These are phyloP conservation scores for Grigorovia humatica DNA, from an alignment of 805 yeast genomes.

Conservation along the genomic window DNA sequence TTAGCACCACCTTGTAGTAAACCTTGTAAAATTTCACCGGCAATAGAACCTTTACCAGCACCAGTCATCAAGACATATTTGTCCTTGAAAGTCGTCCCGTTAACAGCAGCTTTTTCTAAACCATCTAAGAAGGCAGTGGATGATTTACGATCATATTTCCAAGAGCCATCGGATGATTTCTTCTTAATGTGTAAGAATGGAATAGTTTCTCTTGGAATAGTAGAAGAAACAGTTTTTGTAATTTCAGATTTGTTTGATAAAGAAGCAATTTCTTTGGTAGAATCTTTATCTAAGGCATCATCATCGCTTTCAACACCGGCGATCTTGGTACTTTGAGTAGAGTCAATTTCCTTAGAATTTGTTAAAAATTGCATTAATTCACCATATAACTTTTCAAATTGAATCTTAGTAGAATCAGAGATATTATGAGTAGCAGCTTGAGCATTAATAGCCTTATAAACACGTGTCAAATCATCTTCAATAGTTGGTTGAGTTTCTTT, in stretches of 20 bases:
- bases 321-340: slow-evolving; percentile 49
- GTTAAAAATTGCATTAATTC: slow-evolving; percentile 62
- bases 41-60: slow-evolving; percentile 98
- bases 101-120: slow-evolving; percentile 86
- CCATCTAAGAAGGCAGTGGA: slow-evolving; percentile 79
- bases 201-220: slow-evolving; percentile 71
- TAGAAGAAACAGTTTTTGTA: slow-evolving; percentile 61
- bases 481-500: slow-evolving; percentile 58
- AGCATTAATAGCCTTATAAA: slow-evolving; percentile 70
- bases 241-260: slow-evolving; percentile 62
- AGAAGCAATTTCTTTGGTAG: slow-evolving; percentile 78
- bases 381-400: slow-evolving; percentile 61
- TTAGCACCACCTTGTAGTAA: slow-evolving; percentile 95
- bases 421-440: slow-evolving; percentile 42
- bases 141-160: slow-evolving; percentile 75
- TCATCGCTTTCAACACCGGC: slow-evolving; percentile 43
- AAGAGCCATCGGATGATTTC: slow-evolving; percentile 58
- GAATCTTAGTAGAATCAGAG: slow-evolving; percentile 54
- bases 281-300: slow-evolving; percentile 40
- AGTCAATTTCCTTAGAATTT: slow-evolving; percentile 59
- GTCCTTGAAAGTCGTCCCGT: slow-evolving; percentile 82
- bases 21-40: slow-evolving; percentile 94
- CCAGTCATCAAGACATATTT: slow-evolving; percentile 91
- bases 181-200: slow-evolving; percentile 91
- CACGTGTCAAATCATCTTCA: slow-evolving; percentile 74